These are phyloP conservation scores for Tetragonia tetragonoides DNA, from an alignment of 148 eudicot genomes.

Conservation along the genomic window DNA sequence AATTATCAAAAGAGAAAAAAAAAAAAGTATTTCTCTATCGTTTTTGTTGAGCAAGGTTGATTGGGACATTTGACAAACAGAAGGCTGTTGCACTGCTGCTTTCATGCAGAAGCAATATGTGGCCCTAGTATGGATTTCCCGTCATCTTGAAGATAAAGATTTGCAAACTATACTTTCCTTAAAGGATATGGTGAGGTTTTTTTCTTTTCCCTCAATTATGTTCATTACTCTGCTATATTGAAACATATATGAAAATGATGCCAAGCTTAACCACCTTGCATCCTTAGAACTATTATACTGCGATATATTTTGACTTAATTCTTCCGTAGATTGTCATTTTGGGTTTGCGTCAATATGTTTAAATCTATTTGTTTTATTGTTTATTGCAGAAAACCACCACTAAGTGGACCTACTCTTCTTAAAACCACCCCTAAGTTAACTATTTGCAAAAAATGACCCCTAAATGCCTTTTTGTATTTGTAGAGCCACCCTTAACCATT, in stretches of 20 bases:
- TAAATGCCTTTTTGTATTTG: too few species aligned
- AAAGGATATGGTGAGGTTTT: conserved; percentile 65
- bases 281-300: too few species aligned
- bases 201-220: background rate
- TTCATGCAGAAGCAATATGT: conserved; percentile 84
- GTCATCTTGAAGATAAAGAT: conserved; percentile 67
- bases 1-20: too few species aligned
- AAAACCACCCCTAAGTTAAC: too few species aligned
- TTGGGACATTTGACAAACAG: conserved; percentile 4
- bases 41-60: background rate
- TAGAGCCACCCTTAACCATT: too few species aligned
- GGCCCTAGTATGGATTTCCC: conserved; percentile 94
- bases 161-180: conserved; percentile 52
- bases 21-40: background rate
- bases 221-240: background rate
- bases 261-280: too few species aligned
- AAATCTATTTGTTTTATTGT: too few species aligned
- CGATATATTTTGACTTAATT: too few species aligned
- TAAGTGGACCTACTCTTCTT: too few species aligned
- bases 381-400: background rate
- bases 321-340: background rate
- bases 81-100: background rate
- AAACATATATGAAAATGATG: too few species aligned
- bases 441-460: too few species aligned
- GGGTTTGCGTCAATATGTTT: background rate